Evolutionary conservation across 1,284 basidiomycete species (phyloP).

Genomic region (Melampsora larici-populina): DNA sequence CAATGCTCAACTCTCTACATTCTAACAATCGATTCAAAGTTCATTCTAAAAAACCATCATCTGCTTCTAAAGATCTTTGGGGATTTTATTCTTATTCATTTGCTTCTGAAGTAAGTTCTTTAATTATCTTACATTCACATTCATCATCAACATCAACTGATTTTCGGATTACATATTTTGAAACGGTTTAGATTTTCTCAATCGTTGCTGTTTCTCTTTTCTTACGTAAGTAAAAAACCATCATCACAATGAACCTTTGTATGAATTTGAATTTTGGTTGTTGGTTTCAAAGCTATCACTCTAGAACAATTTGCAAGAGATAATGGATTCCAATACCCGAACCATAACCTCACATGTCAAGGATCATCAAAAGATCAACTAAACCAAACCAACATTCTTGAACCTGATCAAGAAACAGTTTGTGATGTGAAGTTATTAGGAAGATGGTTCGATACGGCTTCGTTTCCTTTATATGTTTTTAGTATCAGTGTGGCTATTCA

Average conservation of each 20-base stretch:
- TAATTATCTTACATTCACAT: background rate
- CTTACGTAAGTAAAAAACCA: slow-evolving; percentile 8
- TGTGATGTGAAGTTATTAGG: slow-evolving; percentile 32
- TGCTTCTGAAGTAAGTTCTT: slow-evolving; percentile 32
- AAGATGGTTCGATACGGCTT: slow-evolving; percentile 31
- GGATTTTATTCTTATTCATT: slow-evolving; percentile 39
- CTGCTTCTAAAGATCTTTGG: slow-evolving; percentile 11
- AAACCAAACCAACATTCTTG: background rate
- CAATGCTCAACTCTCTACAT: background rate
- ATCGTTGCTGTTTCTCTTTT: slow-evolving; percentile 28
- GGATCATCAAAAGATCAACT: background rate
- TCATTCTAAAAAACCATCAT: background rate
- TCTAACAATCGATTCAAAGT: background rate
- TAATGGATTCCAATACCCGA: slow-evolving; percentile 69
- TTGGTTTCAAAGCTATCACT: slow-evolving; percentile 63
- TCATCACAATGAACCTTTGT: background rate
- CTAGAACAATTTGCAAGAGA: slow-evolving; percentile 77
- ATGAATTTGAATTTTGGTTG: background rate
- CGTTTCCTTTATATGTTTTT: slow-evolving; percentile 65
- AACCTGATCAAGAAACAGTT: background rate
- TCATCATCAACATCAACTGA: background rate
- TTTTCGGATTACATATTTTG: background rate
- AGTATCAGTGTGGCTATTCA: slow-evolving; percentile 79
- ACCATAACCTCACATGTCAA: slow-evolving; percentile 61
- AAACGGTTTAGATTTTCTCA: slow-evolving; percentile 39